Percentiles rank a stretch among this genome's conserved stretches.
Evolutionary conservation across 768 basidiomycete genomes (phyloP).

Genomic region (Calocera cornea): DNA sequence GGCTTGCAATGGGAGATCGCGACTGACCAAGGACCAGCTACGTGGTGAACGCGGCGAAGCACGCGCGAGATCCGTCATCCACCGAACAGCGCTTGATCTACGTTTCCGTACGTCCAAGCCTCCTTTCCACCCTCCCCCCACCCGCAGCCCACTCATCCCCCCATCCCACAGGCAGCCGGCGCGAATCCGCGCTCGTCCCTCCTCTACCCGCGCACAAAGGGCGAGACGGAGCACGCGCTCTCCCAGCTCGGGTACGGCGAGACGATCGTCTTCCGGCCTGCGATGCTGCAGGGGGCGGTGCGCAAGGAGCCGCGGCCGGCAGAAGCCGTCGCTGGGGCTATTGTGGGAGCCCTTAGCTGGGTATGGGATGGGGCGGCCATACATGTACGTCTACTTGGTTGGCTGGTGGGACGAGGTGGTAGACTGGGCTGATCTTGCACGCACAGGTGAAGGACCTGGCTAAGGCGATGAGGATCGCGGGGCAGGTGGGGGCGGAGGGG

Average conservation of each 20-base stretch:
- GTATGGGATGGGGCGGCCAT: not conserved
- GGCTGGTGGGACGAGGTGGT: not conserved
- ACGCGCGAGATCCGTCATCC: slow-evolving; percentile 40
- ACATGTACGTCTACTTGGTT: not conserved
- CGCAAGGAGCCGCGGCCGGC: slow-evolving; percentile 29
- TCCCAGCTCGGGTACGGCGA: slow-evolving; percentile 56
- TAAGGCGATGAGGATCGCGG: slow-evolving; percentile 41
- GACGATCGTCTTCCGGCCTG: slow-evolving; percentile 57
- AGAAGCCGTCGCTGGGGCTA: slow-evolving; percentile 35
- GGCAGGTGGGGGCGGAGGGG: slow-evolving; percentile 37
- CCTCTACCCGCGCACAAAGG: slow-evolving; percentile 58
- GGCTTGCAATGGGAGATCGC: not conserved
- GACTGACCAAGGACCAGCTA: slow-evolving; percentile 32
- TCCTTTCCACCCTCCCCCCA: not conserved
- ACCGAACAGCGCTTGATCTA: slow-evolving; percentile 53
- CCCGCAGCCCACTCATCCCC: not conserved
- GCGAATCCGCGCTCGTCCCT: slow-evolving; percentile 39
- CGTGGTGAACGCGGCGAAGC: slow-evolving; percentile 58
- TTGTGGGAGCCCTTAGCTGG: not conserved
- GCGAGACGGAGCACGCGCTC: slow-evolving; percentile 54
- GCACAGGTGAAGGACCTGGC: slow-evolving; percentile 43
- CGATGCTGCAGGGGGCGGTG: slow-evolving; percentile 35
- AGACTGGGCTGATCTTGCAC: not conserved
- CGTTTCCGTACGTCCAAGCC: slow-evolving; percentile 47
- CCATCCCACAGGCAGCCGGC: slow-evolving; percentile 31